Evolutionary conservation across 805 yeast species (phyloP).

Genomic region (Lachancea sp.): DNA sequence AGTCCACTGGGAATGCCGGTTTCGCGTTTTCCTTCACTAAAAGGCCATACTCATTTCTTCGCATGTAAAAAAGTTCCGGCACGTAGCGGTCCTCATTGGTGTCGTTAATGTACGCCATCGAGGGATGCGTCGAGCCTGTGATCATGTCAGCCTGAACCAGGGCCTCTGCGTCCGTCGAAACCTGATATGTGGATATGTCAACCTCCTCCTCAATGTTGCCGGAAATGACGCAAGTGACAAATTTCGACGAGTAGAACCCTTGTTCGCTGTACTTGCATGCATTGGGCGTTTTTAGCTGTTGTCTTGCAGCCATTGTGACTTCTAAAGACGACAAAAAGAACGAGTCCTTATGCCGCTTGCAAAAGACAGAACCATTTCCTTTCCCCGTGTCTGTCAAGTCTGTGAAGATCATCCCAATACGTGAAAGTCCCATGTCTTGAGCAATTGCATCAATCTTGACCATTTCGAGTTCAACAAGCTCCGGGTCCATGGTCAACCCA

Average conservation of each 20-base stretch:
- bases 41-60: conserved; percentile 79
- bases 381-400: conserved; percentile 84
- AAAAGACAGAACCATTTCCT: conserved; percentile 82
- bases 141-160: conserved; percentile 80
- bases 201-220: conserved; percentile 89
- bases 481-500: conserved; percentile 61
- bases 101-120: conserved; percentile 72
- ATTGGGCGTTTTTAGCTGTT: conserved; percentile 64
- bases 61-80: conserved; percentile 86
- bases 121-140: conserved; percentile 84
- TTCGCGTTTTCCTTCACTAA: conserved; percentile 84
- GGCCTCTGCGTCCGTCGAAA: conserved; percentile 80
- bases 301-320: conserved; percentile 70
- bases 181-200: conserved; percentile 87
- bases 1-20: conserved; percentile 92
- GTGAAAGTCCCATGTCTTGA: conserved; percentile 49
- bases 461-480: conserved; percentile 33
- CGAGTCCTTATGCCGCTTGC: conserved; percentile 88
- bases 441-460: conserved; percentile 54
- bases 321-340: conserved; percentile 88
- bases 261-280: conserved; percentile 54
- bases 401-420: conserved; percentile 82
- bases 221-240: conserved; percentile 85
- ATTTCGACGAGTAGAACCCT: conserved; percentile 75
- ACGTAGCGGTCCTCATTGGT: conserved; percentile 75